Conservation (phyloP, 176 grass and related monocot species). For the Tillandsia fasciculata region DNA sequence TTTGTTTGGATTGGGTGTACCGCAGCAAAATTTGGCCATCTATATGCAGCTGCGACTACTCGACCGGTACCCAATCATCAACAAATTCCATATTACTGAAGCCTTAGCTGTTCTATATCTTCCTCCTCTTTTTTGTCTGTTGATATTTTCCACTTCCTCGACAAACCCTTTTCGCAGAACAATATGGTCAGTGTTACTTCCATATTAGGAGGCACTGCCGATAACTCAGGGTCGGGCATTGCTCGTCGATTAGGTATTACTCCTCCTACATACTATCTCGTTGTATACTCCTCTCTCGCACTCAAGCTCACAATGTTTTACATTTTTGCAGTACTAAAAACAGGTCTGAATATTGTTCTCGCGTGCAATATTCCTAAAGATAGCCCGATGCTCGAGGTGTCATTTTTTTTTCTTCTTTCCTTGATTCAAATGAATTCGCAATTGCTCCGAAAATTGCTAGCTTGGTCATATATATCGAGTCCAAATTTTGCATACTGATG, state of each 20-base stretch:
- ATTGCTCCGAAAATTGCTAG: no score
- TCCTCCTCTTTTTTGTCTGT: background rate
- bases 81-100: background rate
- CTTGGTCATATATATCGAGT: background rate
- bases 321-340: conserved; percentile 62
- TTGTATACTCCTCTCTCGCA: background rate
- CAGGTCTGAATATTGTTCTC: conserved; percentile 63
- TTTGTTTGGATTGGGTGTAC: conserved; percentile 93
- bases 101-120: background rate
- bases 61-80: conserved; percentile 31
- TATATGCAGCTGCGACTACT: conserved; percentile 86
- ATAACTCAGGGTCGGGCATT: conserved; percentile 83
- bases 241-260: conserved; percentile 55
- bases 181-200: conserved; percentile 59
- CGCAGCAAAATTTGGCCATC: conserved; percentile 62
- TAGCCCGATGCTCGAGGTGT: conserved; percentile 78
- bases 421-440: no score
- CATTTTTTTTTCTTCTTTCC: background rate
- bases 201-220: conserved; percentile 70
- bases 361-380: conserved; percentile 86
- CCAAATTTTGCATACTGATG: background rate
- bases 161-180: conserved; percentile 30
- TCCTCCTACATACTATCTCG: background rate
- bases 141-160: background rate
- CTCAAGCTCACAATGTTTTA: background rate